Evolutionary conservation across 257 asterid genomes (phyloP), one percentile per base, ranked within the genome.

Genomic region (Eustoma russellianum): DNA sequence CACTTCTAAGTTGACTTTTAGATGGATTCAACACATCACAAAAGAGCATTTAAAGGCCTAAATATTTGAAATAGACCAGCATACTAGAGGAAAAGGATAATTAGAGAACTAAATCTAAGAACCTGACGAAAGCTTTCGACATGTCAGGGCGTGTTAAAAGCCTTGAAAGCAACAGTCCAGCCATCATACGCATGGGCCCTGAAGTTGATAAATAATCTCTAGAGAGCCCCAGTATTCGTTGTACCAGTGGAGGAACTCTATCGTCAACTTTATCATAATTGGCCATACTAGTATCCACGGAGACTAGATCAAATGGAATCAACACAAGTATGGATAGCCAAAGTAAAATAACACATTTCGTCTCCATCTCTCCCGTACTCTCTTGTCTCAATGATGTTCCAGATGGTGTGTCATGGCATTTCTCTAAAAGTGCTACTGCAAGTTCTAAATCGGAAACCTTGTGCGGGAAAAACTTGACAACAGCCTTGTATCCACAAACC

Each of bases 321-420:
- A 91, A 72, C 52, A 91, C 98, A 13, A 91, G 79, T 67, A 91
- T 84, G 48, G 91, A 91, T 51, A 91, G 90, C 98, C 97, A 91
- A 53, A 91, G 80, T 68, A 91, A 81, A 55, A 85, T 59, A 64
- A 84, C 76, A 69, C 97, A 87, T 56, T 84, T 80, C 46, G 97
- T 76, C 66, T 91, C 98, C 97, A 87, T 91, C 83, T 85, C 97
- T 68, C 98, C 98, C 9, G 98, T 87, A 76, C 98, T 87, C 70
- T 91, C 98, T 63, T 91, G 94, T 76, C 98, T 79, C 72, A 82
- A 52, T 48, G 95, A 76, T 34, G 93, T 77, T 50, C 66, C 90
- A 57, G 86, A 66, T 55, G 69, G 72, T 51, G 69, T 63, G 62
- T 64, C 57, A 55, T 85, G 88, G 74, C 94, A 87, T 73, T 77